phyloP scores from a whole-genome alignment of 352 stramenopile species.

The Pythium aquatile region DNA sequence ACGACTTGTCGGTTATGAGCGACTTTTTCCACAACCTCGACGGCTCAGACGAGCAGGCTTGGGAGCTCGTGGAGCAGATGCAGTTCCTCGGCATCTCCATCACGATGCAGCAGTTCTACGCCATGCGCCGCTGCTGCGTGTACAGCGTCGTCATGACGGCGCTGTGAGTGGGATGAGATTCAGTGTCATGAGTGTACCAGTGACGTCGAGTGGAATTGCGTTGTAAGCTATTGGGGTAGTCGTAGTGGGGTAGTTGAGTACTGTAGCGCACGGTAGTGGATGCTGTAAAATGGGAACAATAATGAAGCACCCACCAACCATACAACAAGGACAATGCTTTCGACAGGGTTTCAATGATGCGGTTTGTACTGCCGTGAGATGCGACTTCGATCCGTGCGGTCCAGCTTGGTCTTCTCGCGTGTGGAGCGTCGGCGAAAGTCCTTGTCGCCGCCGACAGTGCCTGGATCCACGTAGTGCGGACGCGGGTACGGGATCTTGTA shows the following conservation, averaged over 20 bases:
- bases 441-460: constrained; percentile 71
- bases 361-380: constrained; percentile 52
- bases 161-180: constrained; percentile 24
- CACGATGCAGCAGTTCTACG: constrained; percentile 57
- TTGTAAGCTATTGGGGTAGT: constrained; percentile 2
- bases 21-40: constrained; percentile 69
- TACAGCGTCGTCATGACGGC: constrained; percentile 64
- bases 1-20: constrained; percentile 56
- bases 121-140: constrained; percentile 66
- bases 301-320: background rate
- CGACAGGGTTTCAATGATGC: background rate
- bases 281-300: background rate
- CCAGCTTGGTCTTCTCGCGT: constrained; percentile 48
- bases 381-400: constrained; percentile 40
- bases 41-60: constrained; percentile 55
- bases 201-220: background rate
- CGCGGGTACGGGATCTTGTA: constrained; percentile 85
- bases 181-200: background rate
- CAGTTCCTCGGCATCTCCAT: constrained; percentile 63
- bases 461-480: constrained; percentile 72
- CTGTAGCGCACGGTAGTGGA: background rate
- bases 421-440: constrained; percentile 64
- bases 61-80: constrained; percentile 60
- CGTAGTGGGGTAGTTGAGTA: background rate
- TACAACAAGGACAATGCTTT: too few species aligned